A percentile compares a stretch with the other conserved stretches of the same genome.
phyloP scores from a whole-genome alignment of 768 basidiomycete genomes.

The Suillus occidentalis region DNA sequence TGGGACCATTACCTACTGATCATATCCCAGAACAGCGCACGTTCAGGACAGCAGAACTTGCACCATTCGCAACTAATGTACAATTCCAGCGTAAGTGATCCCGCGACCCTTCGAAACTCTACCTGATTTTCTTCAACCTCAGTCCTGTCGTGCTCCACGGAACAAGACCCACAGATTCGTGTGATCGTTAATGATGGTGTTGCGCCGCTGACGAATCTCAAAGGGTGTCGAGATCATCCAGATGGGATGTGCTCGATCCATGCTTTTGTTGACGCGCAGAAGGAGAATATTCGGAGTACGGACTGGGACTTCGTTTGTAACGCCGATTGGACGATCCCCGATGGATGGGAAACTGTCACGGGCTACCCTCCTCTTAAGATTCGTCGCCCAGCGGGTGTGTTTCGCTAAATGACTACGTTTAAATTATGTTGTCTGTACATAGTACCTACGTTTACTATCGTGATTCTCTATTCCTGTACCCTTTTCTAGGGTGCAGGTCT shows the following conservation, averaged over 20 bases:
- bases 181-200: constrained; percentile 85
- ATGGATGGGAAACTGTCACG: constrained; percentile 72
- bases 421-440: neutral
- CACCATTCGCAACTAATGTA: constrained; percentile 82
- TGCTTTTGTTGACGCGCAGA: constrained; percentile 68
- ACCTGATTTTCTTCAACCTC: constrained; percentile 14
- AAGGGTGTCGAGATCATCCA: constrained; percentile 65
- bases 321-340: constrained; percentile 68
- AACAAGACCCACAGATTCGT: constrained; percentile 61
- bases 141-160: constrained; percentile 60
- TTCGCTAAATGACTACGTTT: neutral
- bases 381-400: neutral
- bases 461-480: neutral
- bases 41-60: constrained; percentile 71
- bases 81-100: constrained; percentile 75
- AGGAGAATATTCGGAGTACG: constrained; percentile 57
- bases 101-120: constrained; percentile 11
- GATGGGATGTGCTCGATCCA: constrained; percentile 77
- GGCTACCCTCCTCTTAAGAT: constrained; percentile 53
- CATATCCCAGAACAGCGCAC: constrained; percentile 61
- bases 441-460: neutral
- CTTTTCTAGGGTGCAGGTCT: too few species aligned
- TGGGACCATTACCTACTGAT: constrained; percentile 67
- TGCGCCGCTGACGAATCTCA: constrained; percentile 69
- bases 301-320: constrained; percentile 74